Conservation (phyloP, 73 alveolate genomes). For the Breviolum minutum region DNA sequence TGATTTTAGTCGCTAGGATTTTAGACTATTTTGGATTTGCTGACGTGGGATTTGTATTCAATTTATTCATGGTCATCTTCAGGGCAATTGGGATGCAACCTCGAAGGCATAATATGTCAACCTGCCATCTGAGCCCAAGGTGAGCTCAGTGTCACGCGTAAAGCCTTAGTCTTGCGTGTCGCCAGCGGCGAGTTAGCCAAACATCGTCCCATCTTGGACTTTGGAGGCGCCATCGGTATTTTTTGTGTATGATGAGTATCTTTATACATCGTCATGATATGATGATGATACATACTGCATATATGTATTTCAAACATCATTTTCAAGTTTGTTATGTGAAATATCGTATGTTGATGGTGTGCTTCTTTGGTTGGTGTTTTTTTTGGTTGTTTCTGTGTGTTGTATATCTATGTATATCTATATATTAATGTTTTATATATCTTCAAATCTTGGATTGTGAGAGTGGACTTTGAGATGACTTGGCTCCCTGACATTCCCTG, state of each 20-base stretch:
- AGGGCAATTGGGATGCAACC: neutral
- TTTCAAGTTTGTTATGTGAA: too few relatives aligned
- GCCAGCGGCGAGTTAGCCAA: conserved; percentile 78
- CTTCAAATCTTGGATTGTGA: too few relatives aligned
- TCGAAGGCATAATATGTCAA: too few relatives aligned
- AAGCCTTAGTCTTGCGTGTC: conserved; percentile 64
- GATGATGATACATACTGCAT: neutral
- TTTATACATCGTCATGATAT: neutral
- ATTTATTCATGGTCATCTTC: neutral
- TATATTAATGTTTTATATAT: too few relatives aligned
- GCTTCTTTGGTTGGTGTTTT: too few relatives aligned
- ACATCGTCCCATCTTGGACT: conserved; percentile 54
- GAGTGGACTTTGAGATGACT: too few relatives aligned
- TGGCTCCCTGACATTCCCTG: too few relatives aligned
- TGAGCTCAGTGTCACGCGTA: neutral
- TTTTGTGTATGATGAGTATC: neutral
- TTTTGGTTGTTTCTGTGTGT: neutral
- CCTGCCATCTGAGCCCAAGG: conserved; percentile 5
- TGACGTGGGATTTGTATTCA: neutral
- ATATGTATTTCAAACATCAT: neutral
- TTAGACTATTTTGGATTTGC: too few relatives aligned
- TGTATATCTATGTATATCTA: neutral
- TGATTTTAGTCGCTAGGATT: too few relatives aligned
- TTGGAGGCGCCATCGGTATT: neutral
- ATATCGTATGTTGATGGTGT: too few relatives aligned